A percentile compares a stretch with the other conserved stretches of the same genome.
Conservation (phyloP, 2,329 filamentous ascomycete genomes). For the Penicillium sp. region DNA sequence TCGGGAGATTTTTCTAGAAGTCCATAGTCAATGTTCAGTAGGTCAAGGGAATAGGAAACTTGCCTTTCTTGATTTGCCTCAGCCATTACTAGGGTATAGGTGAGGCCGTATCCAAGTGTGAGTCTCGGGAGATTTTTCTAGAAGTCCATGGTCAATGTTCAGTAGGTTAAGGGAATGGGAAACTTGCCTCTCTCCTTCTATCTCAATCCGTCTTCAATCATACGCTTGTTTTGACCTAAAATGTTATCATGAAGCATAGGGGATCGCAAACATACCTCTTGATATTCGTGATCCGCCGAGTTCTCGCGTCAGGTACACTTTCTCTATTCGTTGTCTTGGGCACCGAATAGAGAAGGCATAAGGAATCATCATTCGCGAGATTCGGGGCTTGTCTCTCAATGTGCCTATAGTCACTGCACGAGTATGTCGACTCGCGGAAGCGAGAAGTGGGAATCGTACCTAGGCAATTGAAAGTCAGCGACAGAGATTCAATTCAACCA, state of each 20-base stretch:
- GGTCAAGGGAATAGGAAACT: background rate
- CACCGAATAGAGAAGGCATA: background rate
- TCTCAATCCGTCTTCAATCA: background rate
- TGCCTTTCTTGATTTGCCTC: background rate
- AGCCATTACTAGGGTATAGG: no score
- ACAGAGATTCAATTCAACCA: no score
- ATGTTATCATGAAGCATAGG: background rate
- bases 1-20: no score
- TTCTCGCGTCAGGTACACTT: background rate
- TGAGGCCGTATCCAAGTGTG: background rate
- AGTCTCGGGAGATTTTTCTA: no score
- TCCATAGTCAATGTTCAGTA: background rate
- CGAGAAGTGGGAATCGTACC: background rate
- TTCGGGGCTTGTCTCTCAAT: background rate
- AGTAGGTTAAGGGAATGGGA: background rate
- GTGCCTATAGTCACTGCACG: background rate
- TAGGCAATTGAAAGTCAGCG: background rate
- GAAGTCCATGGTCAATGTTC: background rate
- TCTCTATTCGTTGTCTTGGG: background rate
- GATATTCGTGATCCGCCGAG: background rate
- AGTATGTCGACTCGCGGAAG: background rate
- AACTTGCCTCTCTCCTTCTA: background rate
- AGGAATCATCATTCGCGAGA: background rate
- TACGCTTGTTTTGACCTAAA: background rate
- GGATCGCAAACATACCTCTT: background rate